A percentile compares a stretch with the other conserved stretches of the same genome.
These are phyloP conservation scores for Fraxinus velutina DNA, from an alignment of 305 asterid species.

Conservation along the genomic window DNA sequence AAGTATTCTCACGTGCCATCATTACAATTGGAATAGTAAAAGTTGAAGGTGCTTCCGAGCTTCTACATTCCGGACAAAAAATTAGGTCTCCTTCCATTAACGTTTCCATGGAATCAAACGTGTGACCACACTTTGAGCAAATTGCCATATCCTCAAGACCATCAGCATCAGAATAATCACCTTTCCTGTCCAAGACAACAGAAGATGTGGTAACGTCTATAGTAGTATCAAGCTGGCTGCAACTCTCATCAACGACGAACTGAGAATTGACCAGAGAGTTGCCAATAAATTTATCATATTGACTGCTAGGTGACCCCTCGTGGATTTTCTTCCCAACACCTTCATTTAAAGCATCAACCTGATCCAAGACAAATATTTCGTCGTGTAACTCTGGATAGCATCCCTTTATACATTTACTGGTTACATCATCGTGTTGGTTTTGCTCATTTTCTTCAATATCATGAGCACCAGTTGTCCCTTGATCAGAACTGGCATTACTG, in stretches of 20 bases:
- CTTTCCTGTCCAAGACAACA: conserved; percentile 35
- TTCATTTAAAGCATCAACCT: conserved; percentile 44
- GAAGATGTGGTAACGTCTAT: conserved; percentile 34
- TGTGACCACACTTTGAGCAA: conserved; percentile 61
- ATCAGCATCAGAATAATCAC: conserved; percentile 32
- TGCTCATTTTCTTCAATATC: conserved; percentile 70
- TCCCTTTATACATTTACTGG: conserved; percentile 41
- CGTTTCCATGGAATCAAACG: conserved; percentile 36
- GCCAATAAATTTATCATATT: conserved; percentile 28
- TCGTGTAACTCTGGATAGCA: conserved; percentile 41
- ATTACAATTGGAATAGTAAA: conserved; percentile 20
- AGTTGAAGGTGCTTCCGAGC: conserved; percentile 36
- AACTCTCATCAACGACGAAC: conserved; percentile 28
- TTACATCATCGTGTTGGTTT: conserved; percentile 55
- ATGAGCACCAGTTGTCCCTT: conserved; percentile 52
- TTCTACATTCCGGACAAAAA: conserved; percentile 59
- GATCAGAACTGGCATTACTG: conserved; percentile 87
- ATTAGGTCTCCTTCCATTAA: conserved; percentile 42
- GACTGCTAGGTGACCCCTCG: conserved; percentile 34
- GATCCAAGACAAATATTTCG: conserved; percentile 70
- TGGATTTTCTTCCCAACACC: conserved; percentile 29
- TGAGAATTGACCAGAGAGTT: conserved; percentile 14
- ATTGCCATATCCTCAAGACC: conserved; percentile 30
- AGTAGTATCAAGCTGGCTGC: conserved; percentile 33
- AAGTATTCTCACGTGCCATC: conserved; percentile 31